These are phyloP conservation scores for Lentinula boryana DNA, from an alignment of 768 basidiomycete species.

Conservation along the genomic window DNA sequence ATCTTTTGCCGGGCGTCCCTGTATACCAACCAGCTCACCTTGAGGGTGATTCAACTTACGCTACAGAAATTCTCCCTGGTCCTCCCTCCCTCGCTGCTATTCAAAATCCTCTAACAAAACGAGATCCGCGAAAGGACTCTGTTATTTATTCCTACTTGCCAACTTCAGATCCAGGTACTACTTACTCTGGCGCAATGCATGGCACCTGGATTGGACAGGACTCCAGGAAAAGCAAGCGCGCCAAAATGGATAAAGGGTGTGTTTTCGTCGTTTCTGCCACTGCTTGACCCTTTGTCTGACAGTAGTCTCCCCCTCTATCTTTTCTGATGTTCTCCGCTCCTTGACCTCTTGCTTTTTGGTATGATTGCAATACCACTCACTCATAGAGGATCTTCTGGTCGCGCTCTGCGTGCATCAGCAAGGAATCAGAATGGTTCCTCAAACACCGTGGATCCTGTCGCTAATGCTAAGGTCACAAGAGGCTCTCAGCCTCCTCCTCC, in stretches of 20 bases:
- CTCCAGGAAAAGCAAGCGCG: conserved; percentile 60
- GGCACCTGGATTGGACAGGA: conserved; percentile 60
- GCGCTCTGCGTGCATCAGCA: conserved; percentile 69
- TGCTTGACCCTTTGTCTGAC: conserved; percentile 11
- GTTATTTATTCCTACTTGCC: conserved; percentile 75
- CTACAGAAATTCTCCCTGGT: conserved; percentile 87
- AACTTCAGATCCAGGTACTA: conserved; percentile 80
- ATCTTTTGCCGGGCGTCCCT: conserved; percentile 66
- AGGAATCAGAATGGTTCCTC: conserved; percentile 50
- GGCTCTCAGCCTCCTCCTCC: conserved; percentile 32
- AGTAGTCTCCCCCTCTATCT: conserved; percentile 14
- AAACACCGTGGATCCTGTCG: conserved; percentile 28
- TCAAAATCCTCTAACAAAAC: conserved; percentile 66
- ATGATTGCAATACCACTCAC: conserved; percentile 12
- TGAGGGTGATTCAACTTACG: conserved; percentile 75
- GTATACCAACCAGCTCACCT: conserved; percentile 75
- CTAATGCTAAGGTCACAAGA: conserved; percentile 28
- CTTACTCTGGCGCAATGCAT: conserved; percentile 73
- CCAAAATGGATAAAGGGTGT: conserved; percentile 70
- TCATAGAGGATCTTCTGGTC: conserved; percentile 50
- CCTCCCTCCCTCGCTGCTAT: conserved; percentile 71
- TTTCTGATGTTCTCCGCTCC: conserved; percentile 15
- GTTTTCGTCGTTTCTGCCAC: conserved; percentile 22
- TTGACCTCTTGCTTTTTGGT: conserved; percentile 16
- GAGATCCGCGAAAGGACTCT: conserved; percentile 75